Percentiles rank a stretch among this genome's conserved stretches.
phyloP scores from a whole-genome alignment of 768 basidiomycete genomes.

The Rubroboletus pulcherrimus region DNA sequence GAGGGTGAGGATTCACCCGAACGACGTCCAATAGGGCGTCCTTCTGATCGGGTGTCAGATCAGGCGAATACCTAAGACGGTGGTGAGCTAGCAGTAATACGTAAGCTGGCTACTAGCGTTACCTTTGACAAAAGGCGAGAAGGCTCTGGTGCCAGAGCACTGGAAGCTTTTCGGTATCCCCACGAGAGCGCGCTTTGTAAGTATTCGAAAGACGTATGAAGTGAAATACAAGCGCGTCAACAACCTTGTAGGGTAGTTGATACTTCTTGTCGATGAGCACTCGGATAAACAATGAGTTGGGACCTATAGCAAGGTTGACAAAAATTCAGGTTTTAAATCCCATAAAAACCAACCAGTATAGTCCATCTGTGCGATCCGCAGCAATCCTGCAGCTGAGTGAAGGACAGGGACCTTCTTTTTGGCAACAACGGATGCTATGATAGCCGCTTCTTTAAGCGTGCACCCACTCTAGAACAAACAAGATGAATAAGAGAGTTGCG shows the following conservation, averaged over 20 bases:
- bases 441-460: slow-evolving; percentile 90
- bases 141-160: slow-evolving; percentile 98
- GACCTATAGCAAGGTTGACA: slow-evolving; percentile 42
- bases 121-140: slow-evolving; percentile 92
- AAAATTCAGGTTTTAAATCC: background rate
- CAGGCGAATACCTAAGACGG: slow-evolving; percentile 74
- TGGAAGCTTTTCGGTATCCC: slow-evolving; percentile 79
- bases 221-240: slow-evolving; percentile 96
- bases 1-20: slow-evolving; percentile 77
- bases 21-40: slow-evolving; percentile 94
- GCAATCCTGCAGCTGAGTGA: slow-evolving; percentile 91
- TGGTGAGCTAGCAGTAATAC: background rate
- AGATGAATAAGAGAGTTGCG: slow-evolving; percentile 28
- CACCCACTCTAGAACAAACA: slow-evolving; percentile 58
- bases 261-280: slow-evolving; percentile 97
- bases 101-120: slow-evolving; percentile 4
- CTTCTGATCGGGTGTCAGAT: slow-evolving; percentile 95
- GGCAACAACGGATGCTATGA: slow-evolving; percentile 86
- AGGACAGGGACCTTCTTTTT: slow-evolving; percentile 94
- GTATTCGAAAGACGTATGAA: slow-evolving; percentile 95
- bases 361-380: slow-evolving; percentile 94
- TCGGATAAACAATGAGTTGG: slow-evolving; percentile 95
- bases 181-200: slow-evolving; percentile 68
- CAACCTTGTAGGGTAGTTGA: slow-evolving; percentile 94
- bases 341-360: slow-evolving; percentile 63